A percentile compares a stretch with the other conserved stretches of the same genome.
These are phyloP conservation scores for Cucurbitaria berberidis DNA, from an alignment of 2,329 filamentous ascomycete genomes.

Conservation along the genomic window DNA sequence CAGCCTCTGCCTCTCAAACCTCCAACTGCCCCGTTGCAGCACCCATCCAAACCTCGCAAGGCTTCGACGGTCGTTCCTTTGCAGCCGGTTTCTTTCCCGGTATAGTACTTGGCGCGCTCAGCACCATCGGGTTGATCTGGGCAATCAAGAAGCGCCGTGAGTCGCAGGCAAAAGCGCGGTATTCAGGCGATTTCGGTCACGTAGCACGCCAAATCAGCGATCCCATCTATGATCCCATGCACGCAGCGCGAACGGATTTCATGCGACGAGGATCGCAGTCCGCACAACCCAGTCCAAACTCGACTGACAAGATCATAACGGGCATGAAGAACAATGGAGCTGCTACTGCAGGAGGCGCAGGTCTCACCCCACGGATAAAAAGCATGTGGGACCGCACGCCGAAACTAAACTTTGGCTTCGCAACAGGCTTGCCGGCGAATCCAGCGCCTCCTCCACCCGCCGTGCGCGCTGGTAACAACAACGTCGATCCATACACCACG, in stretches of 20 bases:
- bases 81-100: conserved; percentile 49
- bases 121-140: conserved; percentile 41
- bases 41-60: conserved; percentile 20
- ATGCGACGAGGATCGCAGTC: conserved; percentile 41
- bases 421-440: conserved; percentile 25
- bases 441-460: conserved; percentile 30
- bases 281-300: conserved; percentile 32
- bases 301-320: conserved; percentile 31
- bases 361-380: conserved; percentile 43
- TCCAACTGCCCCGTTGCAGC: conserved; percentile 23
- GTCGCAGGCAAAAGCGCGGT: conserved; percentile 35
- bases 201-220: conserved; percentile 48
- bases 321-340: conserved; percentile 21
- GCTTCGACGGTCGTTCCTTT: conserved; percentile 46
- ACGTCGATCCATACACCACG: conserved; percentile 42
- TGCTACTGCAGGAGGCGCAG: conserved; percentile 17
- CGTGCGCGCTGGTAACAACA: conserved; percentile 33
- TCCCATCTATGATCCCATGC: conserved; percentile 47
- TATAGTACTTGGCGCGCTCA: conserved; percentile 44
- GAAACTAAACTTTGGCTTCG: conserved; percentile 39
- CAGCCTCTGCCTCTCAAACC: conserved; percentile 42
- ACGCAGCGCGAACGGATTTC: conserved; percentile 46
- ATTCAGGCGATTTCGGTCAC: conserved; percentile 48
- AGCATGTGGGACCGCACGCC: conserved; percentile 46
- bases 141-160: conserved; percentile 44